Evolutionary conservation across 345 rosid genomes (phyloP).

Genomic region (Hevea brasiliensis): DNA sequence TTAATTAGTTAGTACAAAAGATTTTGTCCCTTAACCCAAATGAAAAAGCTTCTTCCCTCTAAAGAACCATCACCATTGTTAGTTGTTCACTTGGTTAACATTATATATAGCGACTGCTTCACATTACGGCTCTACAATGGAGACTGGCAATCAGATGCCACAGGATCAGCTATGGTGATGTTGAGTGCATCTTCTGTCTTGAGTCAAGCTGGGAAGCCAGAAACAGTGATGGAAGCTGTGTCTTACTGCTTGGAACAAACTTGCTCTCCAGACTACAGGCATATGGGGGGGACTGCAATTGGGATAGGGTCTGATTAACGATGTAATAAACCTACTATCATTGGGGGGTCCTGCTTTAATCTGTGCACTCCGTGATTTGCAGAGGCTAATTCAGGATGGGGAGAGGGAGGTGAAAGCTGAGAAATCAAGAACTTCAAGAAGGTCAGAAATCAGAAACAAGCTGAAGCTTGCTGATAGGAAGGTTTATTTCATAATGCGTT

Average conservation of each 20-base stretch:
- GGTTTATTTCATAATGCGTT: slow-evolving; percentile 77
- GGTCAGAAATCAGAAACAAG: slow-evolving; percentile 53
- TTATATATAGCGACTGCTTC: slow-evolving; percentile 74
- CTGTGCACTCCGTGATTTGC: slow-evolving; percentile 70
- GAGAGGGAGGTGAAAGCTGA: slow-evolving; percentile 48
- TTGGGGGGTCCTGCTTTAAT: slow-evolving; percentile 59
- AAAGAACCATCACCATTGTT: slow-evolving; percentile 71
- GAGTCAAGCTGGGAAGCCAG: slow-evolving; percentile 65
- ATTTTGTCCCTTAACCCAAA: slow-evolving; percentile 49
- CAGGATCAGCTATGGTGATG: slow-evolving; percentile 60
- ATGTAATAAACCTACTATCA: slow-evolving; percentile 50
- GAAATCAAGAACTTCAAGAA: slow-evolving; percentile 36
- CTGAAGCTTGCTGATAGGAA: slow-evolving; percentile 77
- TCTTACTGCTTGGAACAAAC: slow-evolving; percentile 71
- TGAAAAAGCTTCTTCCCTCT: slow-evolving; percentile 53
- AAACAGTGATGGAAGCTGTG: slow-evolving; percentile 58
- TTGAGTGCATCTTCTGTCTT: slow-evolving; percentile 64
- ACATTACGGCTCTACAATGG: slow-evolving; percentile 83
- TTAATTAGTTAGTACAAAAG: too few species aligned
- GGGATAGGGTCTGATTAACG: slow-evolving; percentile 64
- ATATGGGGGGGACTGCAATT: slow-evolving; percentile 73
- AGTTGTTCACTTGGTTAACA: slow-evolving; percentile 69
- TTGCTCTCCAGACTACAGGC: slow-evolving; percentile 69
- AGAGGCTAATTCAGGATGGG: slow-evolving; percentile 60
- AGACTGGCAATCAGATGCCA: slow-evolving; percentile 72